Evolutionary conservation across 2,329 filamentous ascomycete species (phyloP).

Genomic region (Pseudocercospora musae): DNA sequence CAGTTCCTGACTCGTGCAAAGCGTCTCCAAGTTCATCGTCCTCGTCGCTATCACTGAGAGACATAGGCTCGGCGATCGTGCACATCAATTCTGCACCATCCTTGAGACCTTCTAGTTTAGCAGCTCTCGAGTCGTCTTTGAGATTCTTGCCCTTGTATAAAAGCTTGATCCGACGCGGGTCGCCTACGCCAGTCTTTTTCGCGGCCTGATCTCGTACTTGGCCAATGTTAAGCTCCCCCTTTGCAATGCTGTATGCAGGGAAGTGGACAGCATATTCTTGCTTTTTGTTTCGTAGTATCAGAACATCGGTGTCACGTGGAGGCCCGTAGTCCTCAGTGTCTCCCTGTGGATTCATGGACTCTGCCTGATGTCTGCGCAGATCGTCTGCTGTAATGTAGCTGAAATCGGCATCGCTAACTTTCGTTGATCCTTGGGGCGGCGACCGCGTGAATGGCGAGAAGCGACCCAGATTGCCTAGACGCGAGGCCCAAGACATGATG

Average conservation of each 20-base stretch:
- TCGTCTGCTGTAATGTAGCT: conserved; percentile 81
- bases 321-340: conserved; percentile 40
- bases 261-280: conserved; percentile 68
- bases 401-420: conserved; percentile 73
- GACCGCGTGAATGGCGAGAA: conserved; percentile 50
- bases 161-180: conserved; percentile 60
- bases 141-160: conserved; percentile 71
- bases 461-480: conserved; percentile 44
- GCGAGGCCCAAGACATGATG: conserved; percentile 47
- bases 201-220: conserved; percentile 67
- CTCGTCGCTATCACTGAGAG: conserved; percentile 39
- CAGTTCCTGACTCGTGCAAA: conserved; percentile 15
- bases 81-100: conserved; percentile 61
- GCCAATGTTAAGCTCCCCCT: conserved; percentile 65
- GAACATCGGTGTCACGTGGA: conserved; percentile 62
- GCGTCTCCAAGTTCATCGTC: conserved; percentile 41
- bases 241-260: conserved; percentile 70
- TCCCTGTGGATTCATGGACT: conserved; percentile 32
- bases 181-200: conserved; percentile 61
- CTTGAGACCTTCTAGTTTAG: conserved; percentile 57
- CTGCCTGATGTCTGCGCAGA: conserved; percentile 44
- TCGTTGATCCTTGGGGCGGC: conserved; percentile 41
- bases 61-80: conserved; percentile 54
- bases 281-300: conserved; percentile 66
- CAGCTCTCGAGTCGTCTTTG: conserved; percentile 59